Evolutionary conservation across 345 rosid genomes (phyloP).

Genomic region (Eutrema yunnanense): DNA sequence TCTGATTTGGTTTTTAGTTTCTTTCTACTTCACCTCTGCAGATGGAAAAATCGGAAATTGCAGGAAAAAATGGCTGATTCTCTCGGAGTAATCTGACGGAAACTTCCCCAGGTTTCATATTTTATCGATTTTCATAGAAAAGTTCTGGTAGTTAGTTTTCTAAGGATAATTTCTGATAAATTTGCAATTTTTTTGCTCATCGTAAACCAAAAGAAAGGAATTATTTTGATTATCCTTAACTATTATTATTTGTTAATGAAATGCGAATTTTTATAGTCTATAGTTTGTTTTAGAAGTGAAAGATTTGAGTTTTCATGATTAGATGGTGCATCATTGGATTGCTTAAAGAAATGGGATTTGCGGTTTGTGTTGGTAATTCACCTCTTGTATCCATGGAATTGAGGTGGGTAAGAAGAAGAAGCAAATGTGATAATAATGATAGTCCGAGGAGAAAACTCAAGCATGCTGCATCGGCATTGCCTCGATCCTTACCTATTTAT

Average conservation of each 20-base stretch:
- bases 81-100: not conserved
- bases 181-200: not conserved
- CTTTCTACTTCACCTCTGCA: not conserved
- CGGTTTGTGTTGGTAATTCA: slow-evolving; percentile 13
- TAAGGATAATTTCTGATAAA: not conserved
- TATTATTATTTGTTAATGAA: not conserved
- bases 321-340: slow-evolving; percentile 5
- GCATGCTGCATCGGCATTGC: slow-evolving; percentile 7
- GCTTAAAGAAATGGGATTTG: slow-evolving; percentile 15
- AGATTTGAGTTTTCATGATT: not conserved
- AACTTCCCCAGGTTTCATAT: not conserved
- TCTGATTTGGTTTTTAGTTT: not conserved
- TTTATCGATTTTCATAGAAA: not conserved
- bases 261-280: not conserved
- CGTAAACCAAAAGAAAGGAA: not conserved
- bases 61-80: not conserved
- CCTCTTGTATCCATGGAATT: slow-evolving; percentile 39
- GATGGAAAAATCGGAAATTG: not conserved
- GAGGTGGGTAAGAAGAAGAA: slow-evolving; percentile 42
- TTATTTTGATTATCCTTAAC: not conserved
- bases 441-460: too few relatives aligned
- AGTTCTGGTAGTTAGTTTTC: slow-evolving; percentile 3
- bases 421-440: not conserved
- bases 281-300: not conserved
- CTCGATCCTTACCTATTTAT: slow-evolving; percentile 43